Evolutionary conservation across 352 stramenopile genomes (phyloP), one percentile per base, ranked within the genome.

Genomic region (Globisporangium paroecandrum): DNA sequence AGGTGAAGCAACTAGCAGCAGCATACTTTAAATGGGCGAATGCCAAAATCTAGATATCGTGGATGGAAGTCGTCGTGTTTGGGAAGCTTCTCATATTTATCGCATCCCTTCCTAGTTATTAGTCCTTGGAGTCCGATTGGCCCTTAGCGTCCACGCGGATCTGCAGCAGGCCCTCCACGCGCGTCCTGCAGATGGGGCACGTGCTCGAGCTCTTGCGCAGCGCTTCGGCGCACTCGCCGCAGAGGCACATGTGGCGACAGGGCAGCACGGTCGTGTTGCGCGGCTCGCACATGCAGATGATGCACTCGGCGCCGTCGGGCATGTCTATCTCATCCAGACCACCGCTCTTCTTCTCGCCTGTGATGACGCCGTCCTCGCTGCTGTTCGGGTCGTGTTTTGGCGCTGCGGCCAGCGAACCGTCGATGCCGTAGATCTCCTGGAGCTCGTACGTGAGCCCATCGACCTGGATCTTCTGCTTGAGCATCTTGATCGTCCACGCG

Each of bases 181-280:
- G 76, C 41, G 83, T 93, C 27, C 88, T 75, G 73, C 88, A 95
- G 64, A 95, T 92, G 27, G 88, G 88, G 58, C 88, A 95, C 46
- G 81, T 93, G 68, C 81, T 94, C 10, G 81, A 84, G 41, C 69
- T 81, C 34, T 87, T 86, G 25, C 84, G 83, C 38, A 96, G 66
- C 62, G 77, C 74, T 70, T 96, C 85, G 12, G 89, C 87, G 49
- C 89, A 96, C 53, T 92, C 84, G 27, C 72, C 76, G 61, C 89
- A 96, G 56, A 96, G 79, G 60, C 89, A 96, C 87, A 96, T 94
- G 76, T 96, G 89, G 25, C 87, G 83, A 61, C 89, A 96, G 13
- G 89, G 89, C 53, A 96, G 64, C 71, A 95, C 76, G 18, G 87
- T 95, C 27, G 89, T 96, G 71, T 91, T 89, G 58, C 89, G 81